Evolutionary conservation across 2,329 filamentous ascomycete species (phyloP), one percentile per base, ranked within the genome.

Genomic region (Penicillium sp.): DNA sequence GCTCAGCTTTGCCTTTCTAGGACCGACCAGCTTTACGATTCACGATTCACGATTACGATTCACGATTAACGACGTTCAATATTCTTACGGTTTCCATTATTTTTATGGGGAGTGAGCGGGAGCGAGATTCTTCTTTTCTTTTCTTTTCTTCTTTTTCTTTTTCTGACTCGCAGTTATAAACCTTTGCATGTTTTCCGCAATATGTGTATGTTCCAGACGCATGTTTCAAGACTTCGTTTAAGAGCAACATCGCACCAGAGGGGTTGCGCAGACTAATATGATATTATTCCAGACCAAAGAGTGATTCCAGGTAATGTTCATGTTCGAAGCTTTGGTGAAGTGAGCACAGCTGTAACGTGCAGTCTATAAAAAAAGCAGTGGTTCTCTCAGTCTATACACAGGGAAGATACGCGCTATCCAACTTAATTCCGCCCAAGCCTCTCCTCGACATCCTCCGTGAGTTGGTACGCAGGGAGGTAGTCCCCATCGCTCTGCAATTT

Each of bases 391-490:
- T 59, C 55, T 60, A 57, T 59, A 54, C 49, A 60, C 11, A 42
- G 10, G 27, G 24, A 42, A 42, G 31, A 43, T n/a, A 47, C 34
- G 27, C 16, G n/a, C 24, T 34, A 32, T 40, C 27, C 14, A 29
- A 27, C 5, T 68, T 59, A 81, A 72, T 89, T 86, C 57, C 91
- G 82, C 0, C 91, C 91, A 50, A 94, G 74, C 50, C 91, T 83
- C 77, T 96, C 91, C 67, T 90, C 89, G 38, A 87, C 79, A 70
- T 95, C 91, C 56, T 86, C 83, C 9, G 56, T 64, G 24, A 65
- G 53, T 39, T 63, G 51, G 52, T 65, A 65, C 6, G 63, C 63
- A 6, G 63, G 63, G 16, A 65, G 34, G 56, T 65, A 65, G 1
- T 70, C 67, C 14, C 60, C 56, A 11, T 68, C 58, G 32, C 66